phyloP scores from a whole-genome alignment of 2,329 filamentous ascomycete species.

The Didymella keratinophila region DNA sequence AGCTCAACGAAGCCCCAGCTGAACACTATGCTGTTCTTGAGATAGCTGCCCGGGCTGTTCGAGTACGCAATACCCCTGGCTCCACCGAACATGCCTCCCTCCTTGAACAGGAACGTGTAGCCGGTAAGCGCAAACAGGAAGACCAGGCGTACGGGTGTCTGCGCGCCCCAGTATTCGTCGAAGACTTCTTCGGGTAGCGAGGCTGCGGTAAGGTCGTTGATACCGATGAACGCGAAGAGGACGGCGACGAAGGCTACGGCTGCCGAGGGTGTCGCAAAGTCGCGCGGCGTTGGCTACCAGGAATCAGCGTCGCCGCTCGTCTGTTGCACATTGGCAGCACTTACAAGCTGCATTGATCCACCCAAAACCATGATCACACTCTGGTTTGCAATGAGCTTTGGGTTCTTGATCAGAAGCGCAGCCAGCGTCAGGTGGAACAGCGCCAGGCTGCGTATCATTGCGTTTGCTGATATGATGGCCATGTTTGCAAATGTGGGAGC shows the following conservation, averaged over 20 bases:
- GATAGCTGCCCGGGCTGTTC: constrained; percentile 60
- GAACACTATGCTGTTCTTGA: constrained; percentile 87
- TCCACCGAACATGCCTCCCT: constrained; percentile 57
- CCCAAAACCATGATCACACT: constrained; percentile 82
- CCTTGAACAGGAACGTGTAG: constrained; percentile 71
- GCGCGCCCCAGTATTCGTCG: constrained; percentile 58
- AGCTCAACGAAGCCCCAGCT: constrained; percentile 85
- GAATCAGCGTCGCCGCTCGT: constrained; percentile 1
- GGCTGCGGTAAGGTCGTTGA: constrained; percentile 57
- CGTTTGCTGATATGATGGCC: constrained; percentile 81
- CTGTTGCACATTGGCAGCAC: constrained; percentile 27
- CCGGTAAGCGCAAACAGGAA: constrained; percentile 68
- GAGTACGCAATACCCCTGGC: constrained; percentile 37
- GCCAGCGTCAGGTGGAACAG: constrained; percentile 85
- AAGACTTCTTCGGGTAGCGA: constrained; percentile 54
- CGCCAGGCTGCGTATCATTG: constrained; percentile 80
- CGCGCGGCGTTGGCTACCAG: constrained; percentile 67
- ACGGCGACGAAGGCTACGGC: constrained; percentile 72
- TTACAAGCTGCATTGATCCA: constrained; percentile 82
- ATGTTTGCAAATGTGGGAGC: constrained; percentile 59
- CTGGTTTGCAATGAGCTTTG: constrained; percentile 76
- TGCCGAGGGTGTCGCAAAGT: constrained; percentile 74
- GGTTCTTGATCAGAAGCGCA: constrained; percentile 82
- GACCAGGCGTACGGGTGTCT: constrained; percentile 69
- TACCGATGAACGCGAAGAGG: constrained; percentile 68